Evolutionary conservation across 306 rosid species (phyloP).

Genomic region (Trifolium pratense): DNA sequence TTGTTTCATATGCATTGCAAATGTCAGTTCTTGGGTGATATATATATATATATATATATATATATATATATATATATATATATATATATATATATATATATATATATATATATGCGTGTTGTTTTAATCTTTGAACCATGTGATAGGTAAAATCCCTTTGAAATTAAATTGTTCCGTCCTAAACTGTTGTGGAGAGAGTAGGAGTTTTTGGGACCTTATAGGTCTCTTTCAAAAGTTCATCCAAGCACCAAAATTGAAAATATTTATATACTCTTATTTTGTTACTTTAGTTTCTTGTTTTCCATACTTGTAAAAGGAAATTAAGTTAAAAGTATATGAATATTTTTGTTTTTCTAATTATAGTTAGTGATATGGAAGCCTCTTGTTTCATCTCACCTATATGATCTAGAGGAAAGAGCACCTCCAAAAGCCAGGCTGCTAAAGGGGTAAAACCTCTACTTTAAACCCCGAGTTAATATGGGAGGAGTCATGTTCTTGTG

Average conservation of each 20-base stretch:
- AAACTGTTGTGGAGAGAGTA: constrained; percentile 18
- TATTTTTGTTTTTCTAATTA: no score
- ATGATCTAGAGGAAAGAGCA: no score
- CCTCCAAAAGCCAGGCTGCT: no score
- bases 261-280: constrained; percentile 13
- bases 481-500: no score
- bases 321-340: background rate
- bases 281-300: background rate
- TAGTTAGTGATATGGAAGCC: no score
- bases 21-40: constrained; percentile 23
- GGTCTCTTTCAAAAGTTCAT: constrained; percentile 17
- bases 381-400: no score
- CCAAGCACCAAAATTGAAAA: constrained; percentile 23
- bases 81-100: no score
- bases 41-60: no score
- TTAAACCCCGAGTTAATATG: no score
- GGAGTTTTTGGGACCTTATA: no score
- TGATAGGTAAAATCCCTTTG: constrained; percentile 14
- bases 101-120: background rate
- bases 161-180: constrained; percentile 1
- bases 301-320: background rate
- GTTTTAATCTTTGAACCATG: constrained; percentile 15
- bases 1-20: constrained; percentile 12
- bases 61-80: no score
- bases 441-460: no score